Evolutionary conservation across 2,329 filamentous ascomycete genomes (phyloP), one percentile per base, ranked within the genome.

Genomic region (Colletotrichum salicis): DNA sequence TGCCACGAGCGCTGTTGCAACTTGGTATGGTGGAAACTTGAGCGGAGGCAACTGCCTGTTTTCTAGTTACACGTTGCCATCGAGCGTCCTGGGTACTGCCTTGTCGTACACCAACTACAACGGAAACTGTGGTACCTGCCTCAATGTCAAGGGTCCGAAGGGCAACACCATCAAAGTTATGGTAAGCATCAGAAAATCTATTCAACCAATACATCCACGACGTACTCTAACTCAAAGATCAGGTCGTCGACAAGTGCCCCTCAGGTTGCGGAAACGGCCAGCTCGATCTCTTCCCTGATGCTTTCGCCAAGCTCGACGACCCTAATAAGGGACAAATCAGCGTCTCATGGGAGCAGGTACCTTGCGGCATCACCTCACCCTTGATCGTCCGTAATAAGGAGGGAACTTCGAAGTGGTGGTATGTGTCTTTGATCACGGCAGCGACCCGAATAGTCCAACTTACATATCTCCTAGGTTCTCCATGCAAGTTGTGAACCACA

Each of bases 401-500:
- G 27, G 86, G 86, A 29, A 84, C 85, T 4, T 86, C 84, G 5
- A 73, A 70, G 54, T 73, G 52, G 48, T 73, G 66, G 70, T 73
- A 66, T 13, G 70, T 52, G 6, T 31, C 2, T 19, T 5, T 64
- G 7, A n/a, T 33, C 12, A 27, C 15, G 7, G 29, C 15, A 31
- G 31, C 13, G 29, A 3, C 11, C n/a, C 33, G 8, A 33, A 85
- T 78, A 22, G 22, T 89, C 5, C 33, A 7, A 55, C 56, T 74
- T 80, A 81, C 76, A 85, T 84, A 24, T 59, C 90, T 90, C 10
- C 12, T 24, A 71, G 69, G 64, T 71, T 69, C 33, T 71, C 69
- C 27, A 64, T 71, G 84, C 91, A 92, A 79, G 89, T 92, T 51
- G 83, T 91, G 76, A 92, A 92, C 79, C 81, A 87, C 76, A 91